Conservation (phyloP, 1,139 yeast species). For the Saccharomycopsis hybrid region DNA sequence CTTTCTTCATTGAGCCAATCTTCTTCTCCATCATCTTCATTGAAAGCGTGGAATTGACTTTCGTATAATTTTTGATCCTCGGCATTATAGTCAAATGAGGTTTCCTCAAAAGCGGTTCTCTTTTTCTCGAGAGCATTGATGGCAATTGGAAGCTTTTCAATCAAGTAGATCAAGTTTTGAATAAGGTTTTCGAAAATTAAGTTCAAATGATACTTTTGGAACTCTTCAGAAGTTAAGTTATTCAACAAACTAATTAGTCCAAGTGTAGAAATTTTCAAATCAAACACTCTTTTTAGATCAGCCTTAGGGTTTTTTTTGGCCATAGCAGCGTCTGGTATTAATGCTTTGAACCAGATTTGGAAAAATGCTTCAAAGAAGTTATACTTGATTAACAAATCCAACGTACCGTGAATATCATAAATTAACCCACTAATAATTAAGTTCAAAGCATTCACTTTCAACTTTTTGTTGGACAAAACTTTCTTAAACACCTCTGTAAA, state of each 20-base stretch:
- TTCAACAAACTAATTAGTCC: constrained; percentile 54
- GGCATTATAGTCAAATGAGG: constrained; percentile 23
- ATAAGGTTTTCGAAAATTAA: constrained; percentile 34
- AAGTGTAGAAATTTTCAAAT: constrained; percentile 66
- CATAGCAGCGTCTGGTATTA: constrained; percentile 39
- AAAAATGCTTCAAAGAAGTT: constrained; percentile 48
- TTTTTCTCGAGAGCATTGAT: constrained; percentile 57
- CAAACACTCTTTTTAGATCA: constrained; percentile 63
- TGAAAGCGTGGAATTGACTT: constrained; percentile 31
- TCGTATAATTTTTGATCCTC: constrained; percentile 32
- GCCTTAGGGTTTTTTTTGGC: background rate
- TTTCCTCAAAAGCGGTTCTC: constrained; percentile 44
- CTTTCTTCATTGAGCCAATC: constrained; percentile 17
- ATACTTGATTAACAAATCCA: constrained; percentile 43
- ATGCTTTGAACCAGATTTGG: constrained; percentile 55
- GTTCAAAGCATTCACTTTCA: constrained; percentile 47
- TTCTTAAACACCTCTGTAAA: constrained; percentile 26
- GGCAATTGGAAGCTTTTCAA: constrained; percentile 65
- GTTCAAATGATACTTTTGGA: constrained; percentile 27
- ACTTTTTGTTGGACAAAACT: constrained; percentile 20
- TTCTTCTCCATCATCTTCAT: no score
- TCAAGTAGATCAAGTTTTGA: constrained; percentile 39
- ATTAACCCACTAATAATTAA: constrained; percentile 62
- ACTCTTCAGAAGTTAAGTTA: constrained; percentile 27
- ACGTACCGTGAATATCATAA: constrained; percentile 51